These are phyloP conservation scores for Echeveria elegans DNA, from an alignment of 164 flowering plant species.

Conservation along the genomic window DNA sequence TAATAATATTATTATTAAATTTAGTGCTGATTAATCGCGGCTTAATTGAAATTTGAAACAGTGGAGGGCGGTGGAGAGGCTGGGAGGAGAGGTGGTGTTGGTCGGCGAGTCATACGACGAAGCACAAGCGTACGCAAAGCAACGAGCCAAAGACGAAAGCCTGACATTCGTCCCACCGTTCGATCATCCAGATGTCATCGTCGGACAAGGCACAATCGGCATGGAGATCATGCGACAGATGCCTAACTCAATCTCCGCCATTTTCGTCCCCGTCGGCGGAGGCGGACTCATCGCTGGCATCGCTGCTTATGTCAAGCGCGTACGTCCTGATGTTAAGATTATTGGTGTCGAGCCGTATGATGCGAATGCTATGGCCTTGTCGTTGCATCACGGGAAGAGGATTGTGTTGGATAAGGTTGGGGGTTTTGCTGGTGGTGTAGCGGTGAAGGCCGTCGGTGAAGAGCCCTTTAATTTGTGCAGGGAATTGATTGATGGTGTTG, in stretches of 20 bases:
- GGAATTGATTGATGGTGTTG: slow-evolving; percentile 88
- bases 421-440: slow-evolving; percentile 97
- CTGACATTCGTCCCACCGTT: slow-evolving; percentile 70
- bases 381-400: slow-evolving; percentile 44
- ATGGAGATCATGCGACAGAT: slow-evolving; percentile 85
- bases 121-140: not conserved
- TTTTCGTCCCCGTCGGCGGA: slow-evolving; percentile 5
- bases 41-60: not conserved
- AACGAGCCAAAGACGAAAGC: not conserved
- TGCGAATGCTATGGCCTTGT: slow-evolving; percentile 99
- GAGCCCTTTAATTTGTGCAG: slow-evolving; percentile 83
- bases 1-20: not conserved
- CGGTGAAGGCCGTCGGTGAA: slow-evolving; percentile 40
- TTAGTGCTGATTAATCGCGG: not conserved
- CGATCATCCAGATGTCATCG: slow-evolving; percentile 90
- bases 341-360: slow-evolving; percentile 97
- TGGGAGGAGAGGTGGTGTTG: slow-evolving; percentile 10
- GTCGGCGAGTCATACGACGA: slow-evolving; percentile 13
- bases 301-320: slow-evolving; percentile 87
- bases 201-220: slow-evolving; percentile 93
- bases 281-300: slow-evolving; percentile 72
- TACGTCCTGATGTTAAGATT: slow-evolving; percentile 79
- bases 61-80: slow-evolving; percentile 10
- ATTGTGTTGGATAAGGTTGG: slow-evolving; percentile 44
- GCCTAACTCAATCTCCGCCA: slow-evolving; percentile 15